Evolutionary conservation across 805 yeast genomes (phyloP).

Genomic region (Allodekkera sacchari): DNA sequence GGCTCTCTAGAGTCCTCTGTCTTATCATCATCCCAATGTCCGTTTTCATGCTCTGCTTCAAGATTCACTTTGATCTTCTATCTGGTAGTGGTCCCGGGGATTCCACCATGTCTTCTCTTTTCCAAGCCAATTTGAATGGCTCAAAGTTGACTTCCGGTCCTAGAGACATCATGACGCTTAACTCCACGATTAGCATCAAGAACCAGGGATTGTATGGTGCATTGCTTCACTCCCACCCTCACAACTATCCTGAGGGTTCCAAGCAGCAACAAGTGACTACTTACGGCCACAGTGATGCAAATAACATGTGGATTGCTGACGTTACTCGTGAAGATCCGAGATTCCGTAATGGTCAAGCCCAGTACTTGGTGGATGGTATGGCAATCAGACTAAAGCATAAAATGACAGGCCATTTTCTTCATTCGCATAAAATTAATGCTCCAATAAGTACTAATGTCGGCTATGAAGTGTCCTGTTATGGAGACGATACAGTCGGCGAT

Average conservation of each 20-base stretch:
- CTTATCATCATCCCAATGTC: constrained; percentile 65
- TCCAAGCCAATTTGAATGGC: constrained; percentile 70
- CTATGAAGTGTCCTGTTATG: constrained; percentile 86
- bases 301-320: constrained; percentile 75
- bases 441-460: constrained; percentile 51
- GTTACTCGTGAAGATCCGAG: constrained; percentile 41
- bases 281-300: constrained; percentile 83
- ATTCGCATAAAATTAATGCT: constrained; percentile 74
- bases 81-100: constrained; percentile 79
- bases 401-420: constrained; percentile 64
- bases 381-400: constrained; percentile 65
- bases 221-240: constrained; percentile 81
- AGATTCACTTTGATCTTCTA: constrained; percentile 69
- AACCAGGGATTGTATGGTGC: constrained; percentile 68
- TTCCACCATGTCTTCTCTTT: constrained; percentile 59
- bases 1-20: constrained; percentile 58
- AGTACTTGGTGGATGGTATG: constrained; percentile 51
- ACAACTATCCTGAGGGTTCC: constrained; percentile 83
- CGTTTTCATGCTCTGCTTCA: constrained; percentile 67
- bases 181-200: constrained; percentile 50
- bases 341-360: constrained; percentile 23
- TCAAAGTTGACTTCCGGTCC: constrained; percentile 58
- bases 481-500: constrained; percentile 65
- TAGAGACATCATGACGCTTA: constrained; percentile 51
- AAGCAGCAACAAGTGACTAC: constrained; percentile 94